Evolutionary conservation across 805 yeast genomes (phyloP).

Genomic region (Kuraishia piskuri): DNA sequence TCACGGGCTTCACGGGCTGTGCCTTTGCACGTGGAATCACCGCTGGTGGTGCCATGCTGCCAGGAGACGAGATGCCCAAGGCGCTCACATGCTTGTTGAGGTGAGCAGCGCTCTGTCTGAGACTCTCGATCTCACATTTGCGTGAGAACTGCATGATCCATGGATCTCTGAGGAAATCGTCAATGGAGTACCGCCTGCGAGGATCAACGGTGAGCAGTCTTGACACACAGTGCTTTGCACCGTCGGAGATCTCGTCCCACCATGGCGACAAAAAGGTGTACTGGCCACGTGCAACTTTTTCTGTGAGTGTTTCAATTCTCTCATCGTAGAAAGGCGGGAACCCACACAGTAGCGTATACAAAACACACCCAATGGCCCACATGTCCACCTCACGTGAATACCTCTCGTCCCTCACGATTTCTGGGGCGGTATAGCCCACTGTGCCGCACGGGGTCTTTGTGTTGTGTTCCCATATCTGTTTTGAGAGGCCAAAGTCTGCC

Average conservation of each 20-base stretch:
- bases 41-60: neutral
- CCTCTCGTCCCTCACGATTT: slow-evolving; percentile 87
- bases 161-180: slow-evolving; percentile 66
- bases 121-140: neutral
- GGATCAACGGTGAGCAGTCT: slow-evolving; percentile 69
- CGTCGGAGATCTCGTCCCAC: slow-evolving; percentile 77
- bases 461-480: slow-evolving; percentile 78
- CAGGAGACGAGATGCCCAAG: neutral
- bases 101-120: neutral
- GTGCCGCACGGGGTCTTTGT: slow-evolving; percentile 99
- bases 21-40: neutral
- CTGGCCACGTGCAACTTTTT: slow-evolving; percentile 73
- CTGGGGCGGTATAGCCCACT: slow-evolving; percentile 98
- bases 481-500: slow-evolving; percentile 94
- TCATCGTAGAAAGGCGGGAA: slow-evolving; percentile 97
- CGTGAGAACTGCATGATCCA: slow-evolving; percentile 44
- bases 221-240: slow-evolving; percentile 64
- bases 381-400: slow-evolving; percentile 93
- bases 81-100: neutral
- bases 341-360: slow-evolving; percentile 90
- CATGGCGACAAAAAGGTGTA: slow-evolving; percentile 72
- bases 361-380: slow-evolving; percentile 98
- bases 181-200: slow-evolving; percentile 55
- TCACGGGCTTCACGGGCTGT: neutral
- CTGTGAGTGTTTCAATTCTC: slow-evolving; percentile 62